A percentile compares a stretch with the other conserved stretches of the same genome.
Conservation (phyloP, 805 yeast species). For the Metschnikowia sp. region DNA sequence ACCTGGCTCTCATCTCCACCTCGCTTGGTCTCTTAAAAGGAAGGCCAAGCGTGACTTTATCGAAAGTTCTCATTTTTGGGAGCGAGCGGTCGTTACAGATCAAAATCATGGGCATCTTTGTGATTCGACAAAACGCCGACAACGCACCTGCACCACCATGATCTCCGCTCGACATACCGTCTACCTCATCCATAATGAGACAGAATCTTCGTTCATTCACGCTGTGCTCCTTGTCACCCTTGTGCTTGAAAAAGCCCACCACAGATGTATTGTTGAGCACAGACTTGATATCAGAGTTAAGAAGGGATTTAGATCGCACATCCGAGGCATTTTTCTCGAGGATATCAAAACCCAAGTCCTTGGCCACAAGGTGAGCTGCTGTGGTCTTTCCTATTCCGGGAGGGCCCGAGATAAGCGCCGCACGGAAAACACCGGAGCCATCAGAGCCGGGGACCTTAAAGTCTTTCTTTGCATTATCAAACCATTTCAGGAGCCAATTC, state of each 20-base stretch:
- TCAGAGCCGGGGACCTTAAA: constrained; percentile 59
- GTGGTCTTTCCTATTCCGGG: constrained; percentile 87
- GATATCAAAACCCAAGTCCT: constrained; percentile 65
- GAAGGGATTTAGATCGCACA: constrained; percentile 76
- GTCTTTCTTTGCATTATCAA: constrained; percentile 48
- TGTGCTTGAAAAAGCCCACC: constrained; percentile 62
- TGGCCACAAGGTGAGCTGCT: constrained; percentile 73
- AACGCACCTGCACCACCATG: constrained; percentile 97
- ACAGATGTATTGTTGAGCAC: constrained; percentile 81
- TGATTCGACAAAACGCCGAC: constrained; percentile 79
- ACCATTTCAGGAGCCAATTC: constrained; percentile 81
- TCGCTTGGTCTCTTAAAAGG: constrained; percentile 90
- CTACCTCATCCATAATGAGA: constrained; percentile 97
- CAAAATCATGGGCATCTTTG: constrained; percentile 85
- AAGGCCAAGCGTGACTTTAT: constrained; percentile 71
- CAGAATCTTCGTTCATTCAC: constrained; percentile 60
- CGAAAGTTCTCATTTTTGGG: constrained; percentile 96
- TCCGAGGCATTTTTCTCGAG: constrained; percentile 85
- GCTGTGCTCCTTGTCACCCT: constrained; percentile 23
- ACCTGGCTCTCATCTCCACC: constrained; percentile 71
- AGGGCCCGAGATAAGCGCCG: constrained; percentile 83
- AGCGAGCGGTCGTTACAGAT: constrained; percentile 90
- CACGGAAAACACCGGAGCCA: constrained; percentile 68
- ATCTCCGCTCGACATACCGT: constrained; percentile 99
- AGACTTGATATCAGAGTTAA: constrained; percentile 65